Base-by-base conservation (phyloP, 164 flowering plant species). In the Santalum album region DNA sequence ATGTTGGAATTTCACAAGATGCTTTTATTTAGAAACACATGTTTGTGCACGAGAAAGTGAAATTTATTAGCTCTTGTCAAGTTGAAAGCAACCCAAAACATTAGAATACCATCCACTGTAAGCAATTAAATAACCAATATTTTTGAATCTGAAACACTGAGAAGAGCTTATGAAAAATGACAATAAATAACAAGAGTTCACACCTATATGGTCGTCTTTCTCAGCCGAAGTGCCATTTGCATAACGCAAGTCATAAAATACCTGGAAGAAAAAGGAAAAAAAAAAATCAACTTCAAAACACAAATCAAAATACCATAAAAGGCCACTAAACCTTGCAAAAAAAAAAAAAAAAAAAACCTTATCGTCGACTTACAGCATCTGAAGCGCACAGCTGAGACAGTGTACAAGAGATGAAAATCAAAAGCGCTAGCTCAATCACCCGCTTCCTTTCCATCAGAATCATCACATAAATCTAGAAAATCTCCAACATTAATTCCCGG, bases 201-300 rank as follows among this genome's bases (percentile, higher is more conserved):
- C 34, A 69, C 72, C 65, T 53, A 24, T 40, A 25, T 15, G 7
- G 34, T 21, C 48, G 48, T 23, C 46, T 15, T 47, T 63, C 49
- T 21, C 53, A 32, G 67, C 45, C 51, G 60, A 43, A 43, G 21
- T 38, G 25, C 25, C 49, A 45, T 45, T 45, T 45, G 25, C 11
- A 45, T 20, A 20, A 45, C 21, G 49, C 49, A 45, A 20, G 15
- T 45, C 49, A 10, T 20, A 10, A 12, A 9, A 21, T 10, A 45
- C 11, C 49, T 20, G 25, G 16, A 7, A 7, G 21, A 52, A 16
- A 35, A 18, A 35, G 19, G 44, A 40, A 38, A 25, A 1, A 0
- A 53, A 19, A 48, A 22, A 20, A 2, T 0, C 39, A 19, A 3
- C 16, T 27, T 21, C 19, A 49, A 6, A 45, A 58, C 1, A 21